Conservation (phyloP, 371 early-diverging fungal species). For the Massospora cicadina region DNA sequence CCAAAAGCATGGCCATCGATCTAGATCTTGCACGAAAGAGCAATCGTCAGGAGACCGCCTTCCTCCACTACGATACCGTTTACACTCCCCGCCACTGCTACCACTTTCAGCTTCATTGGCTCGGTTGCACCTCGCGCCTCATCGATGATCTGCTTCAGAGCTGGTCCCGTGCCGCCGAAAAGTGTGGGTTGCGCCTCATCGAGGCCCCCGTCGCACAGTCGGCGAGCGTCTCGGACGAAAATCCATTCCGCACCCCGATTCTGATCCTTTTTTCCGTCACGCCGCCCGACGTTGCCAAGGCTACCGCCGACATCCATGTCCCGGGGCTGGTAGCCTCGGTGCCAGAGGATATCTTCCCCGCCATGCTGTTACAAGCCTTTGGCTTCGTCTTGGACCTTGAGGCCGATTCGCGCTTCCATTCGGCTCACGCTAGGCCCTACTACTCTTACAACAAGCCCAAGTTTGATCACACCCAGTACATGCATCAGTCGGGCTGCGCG, state of each 20-base stretch:
- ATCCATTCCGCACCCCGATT: slow-evolving; percentile 78
- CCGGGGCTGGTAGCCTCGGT: neutral
- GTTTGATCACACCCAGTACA: slow-evolving; percentile 69
- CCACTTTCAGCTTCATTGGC: slow-evolving; percentile 89
- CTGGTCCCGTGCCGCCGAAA: slow-evolving; percentile 74
- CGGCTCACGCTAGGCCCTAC: slow-evolving; percentile 17
- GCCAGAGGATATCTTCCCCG: slow-evolving; percentile 41
- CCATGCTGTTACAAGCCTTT: slow-evolving; percentile 57
- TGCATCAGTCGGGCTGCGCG: slow-evolving; percentile 78
- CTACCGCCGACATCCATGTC: slow-evolving; percentile 8
- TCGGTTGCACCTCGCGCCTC: slow-evolving; percentile 78
- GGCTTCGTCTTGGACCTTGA: slow-evolving; percentile 91
- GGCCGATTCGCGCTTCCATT: slow-evolving; percentile 44
- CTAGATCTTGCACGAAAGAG: slow-evolving; percentile 54
- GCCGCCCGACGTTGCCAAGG: slow-evolving; percentile 37
- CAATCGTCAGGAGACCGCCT: slow-evolving; percentile 61
- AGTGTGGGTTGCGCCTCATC: slow-evolving; percentile 74
- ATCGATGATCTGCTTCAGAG: slow-evolving; percentile 70
- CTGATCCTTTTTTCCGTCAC: slow-evolving; percentile 37
- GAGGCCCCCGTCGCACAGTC: slow-evolving; percentile 83
- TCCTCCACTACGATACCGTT: slow-evolving; percentile 76
- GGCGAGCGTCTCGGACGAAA: slow-evolving; percentile 38
- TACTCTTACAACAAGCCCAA: slow-evolving; percentile 46
- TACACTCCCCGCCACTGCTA: slow-evolving; percentile 77
- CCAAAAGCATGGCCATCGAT: slow-evolving; percentile 48